These are phyloP conservation scores for Herpetomonas samuelpessoai DNA, from an alignment of 208 protist species.

Conservation along the genomic window DNA sequence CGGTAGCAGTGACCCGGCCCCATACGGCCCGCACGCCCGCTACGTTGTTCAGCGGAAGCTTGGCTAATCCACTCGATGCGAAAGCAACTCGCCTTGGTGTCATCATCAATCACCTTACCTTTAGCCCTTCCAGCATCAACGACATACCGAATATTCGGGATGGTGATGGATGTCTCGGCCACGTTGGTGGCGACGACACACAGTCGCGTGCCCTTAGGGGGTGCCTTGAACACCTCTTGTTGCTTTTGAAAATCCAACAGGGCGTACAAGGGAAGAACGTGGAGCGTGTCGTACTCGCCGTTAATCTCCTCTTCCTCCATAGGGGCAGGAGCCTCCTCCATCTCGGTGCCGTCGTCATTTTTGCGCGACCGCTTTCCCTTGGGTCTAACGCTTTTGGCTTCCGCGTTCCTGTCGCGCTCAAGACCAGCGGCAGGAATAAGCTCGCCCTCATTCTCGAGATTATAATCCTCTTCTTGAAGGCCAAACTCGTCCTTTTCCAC, in stretches of 20 bases:
- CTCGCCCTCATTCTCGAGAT: constrained; percentile 42
- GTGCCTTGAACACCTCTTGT: constrained; percentile 91
- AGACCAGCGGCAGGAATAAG: neutral
- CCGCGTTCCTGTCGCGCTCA: neutral
- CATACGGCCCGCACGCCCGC: constrained; percentile 94
- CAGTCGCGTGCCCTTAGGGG: constrained; percentile 89
- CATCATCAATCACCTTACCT: constrained; percentile 95
- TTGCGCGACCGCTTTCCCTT: constrained; percentile 15
- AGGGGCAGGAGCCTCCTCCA: constrained; percentile 1
- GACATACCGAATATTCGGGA: constrained; percentile 98
- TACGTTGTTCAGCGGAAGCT: constrained; percentile 96
- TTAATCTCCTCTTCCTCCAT: constrained; percentile 78
- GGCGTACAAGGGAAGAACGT: constrained; percentile 99
- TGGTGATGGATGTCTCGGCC: constrained; percentile 99
- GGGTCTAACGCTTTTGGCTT: neutral
- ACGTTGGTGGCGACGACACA: constrained; percentile 99
- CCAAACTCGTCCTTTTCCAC: constrained; percentile 36
- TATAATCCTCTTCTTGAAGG: constrained; percentile 30
- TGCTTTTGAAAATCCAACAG: constrained; percentile 94
- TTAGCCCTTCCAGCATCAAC: constrained; percentile 98
- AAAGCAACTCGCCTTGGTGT: constrained; percentile 96
- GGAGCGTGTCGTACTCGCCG: constrained; percentile 85
- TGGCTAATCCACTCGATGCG: constrained; percentile 96
- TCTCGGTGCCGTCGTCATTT: constrained; percentile 8
- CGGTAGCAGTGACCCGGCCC: constrained; percentile 97